These are phyloP conservation scores for Clonostachys rhizophaga DNA, from an alignment of 2,329 filamentous ascomycete species.

Conservation along the genomic window DNA sequence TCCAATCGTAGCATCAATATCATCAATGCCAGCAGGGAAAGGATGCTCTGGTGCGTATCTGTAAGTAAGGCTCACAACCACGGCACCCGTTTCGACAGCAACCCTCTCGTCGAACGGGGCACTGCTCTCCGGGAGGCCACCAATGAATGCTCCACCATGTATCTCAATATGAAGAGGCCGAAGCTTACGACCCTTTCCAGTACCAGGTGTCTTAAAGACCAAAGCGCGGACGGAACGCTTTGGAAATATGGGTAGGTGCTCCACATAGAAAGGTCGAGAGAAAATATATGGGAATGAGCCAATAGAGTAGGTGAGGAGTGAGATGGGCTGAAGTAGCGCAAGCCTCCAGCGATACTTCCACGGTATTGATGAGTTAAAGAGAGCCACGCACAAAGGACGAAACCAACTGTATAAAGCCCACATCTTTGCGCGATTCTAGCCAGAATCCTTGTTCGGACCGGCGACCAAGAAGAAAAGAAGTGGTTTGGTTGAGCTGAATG, in stretches of 20 bases:
- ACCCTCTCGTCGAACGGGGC: constrained; percentile 24
- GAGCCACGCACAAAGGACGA: no score
- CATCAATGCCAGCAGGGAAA: constrained; percentile 41
- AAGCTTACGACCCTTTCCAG: constrained; percentile 6
- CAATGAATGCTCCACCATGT: constrained; percentile 38
- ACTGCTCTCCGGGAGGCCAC: constrained; percentile 32
- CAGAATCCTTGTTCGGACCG: no score
- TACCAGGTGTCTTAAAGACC: constrained; percentile 21
- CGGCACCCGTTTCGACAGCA: constrained; percentile 29
- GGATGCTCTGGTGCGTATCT: constrained; percentile 43
- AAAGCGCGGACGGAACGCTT: constrained; percentile 20
- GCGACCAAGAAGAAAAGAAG: no score
- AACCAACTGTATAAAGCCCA: no score
- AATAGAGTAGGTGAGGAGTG: constrained; percentile 27
- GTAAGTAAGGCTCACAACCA: constrained; percentile 45
- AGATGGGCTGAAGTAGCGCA: constrained; percentile 33
- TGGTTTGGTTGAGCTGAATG: no score
- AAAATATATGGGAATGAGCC: constrained; percentile 27
- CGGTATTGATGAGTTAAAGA: constrained; percentile 4
- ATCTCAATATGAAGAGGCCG: constrained; percentile 37
- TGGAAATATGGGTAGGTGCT: constrained; percentile 21
- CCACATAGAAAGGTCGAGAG: constrained; percentile 21
- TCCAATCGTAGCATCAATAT: constrained; percentile 35
- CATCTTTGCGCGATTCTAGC: no score
- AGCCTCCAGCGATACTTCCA: constrained; percentile 34